Percentiles rank a stretch among this genome's conserved stretches.
Evolutionary conservation across 768 basidiomycete species (phyloP).

Genomic region (Psilocybe azurescens): DNA sequence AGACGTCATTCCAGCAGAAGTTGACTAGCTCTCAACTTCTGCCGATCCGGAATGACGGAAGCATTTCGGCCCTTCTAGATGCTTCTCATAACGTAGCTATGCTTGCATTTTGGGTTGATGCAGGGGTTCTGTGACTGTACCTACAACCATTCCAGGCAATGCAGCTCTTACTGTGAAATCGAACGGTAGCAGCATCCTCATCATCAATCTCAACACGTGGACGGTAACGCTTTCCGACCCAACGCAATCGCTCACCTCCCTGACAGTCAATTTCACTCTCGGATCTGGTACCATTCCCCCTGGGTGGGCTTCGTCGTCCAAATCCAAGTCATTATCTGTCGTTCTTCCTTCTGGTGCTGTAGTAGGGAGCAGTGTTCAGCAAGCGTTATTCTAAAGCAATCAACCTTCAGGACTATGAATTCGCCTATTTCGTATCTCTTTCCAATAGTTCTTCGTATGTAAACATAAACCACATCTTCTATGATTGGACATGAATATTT

Average conservation of each 20-base stretch:
- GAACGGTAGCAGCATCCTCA: constrained; percentile 47
- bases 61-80: constrained; percentile 56
- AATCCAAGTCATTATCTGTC: constrained; percentile 35
- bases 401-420: background rate
- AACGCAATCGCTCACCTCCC: constrained; percentile 49
- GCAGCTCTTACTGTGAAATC: constrained; percentile 36
- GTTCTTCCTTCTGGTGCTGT: constrained; percentile 46
- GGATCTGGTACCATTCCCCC: constrained; percentile 25
- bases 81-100: constrained; percentile 40
- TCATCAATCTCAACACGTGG: constrained; percentile 45
- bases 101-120: constrained; percentile 57
- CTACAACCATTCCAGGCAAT: constrained; percentile 28
- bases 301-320: constrained; percentile 25
- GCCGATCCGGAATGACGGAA: constrained; percentile 49
- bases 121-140: constrained; percentile 45
- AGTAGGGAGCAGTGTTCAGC: constrained; percentile 52
- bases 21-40: constrained; percentile 21
- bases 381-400: constrained; percentile 13
- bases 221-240: constrained; percentile 65
- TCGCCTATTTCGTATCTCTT: background rate
- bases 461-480: background rate
- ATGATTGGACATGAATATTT: background rate
- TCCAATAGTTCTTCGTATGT: background rate
- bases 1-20: constrained; percentile 33
- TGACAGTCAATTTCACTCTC: constrained; percentile 43